phyloP scores from a whole-genome alignment of 2,329 filamentous ascomycete species.

The Ophiognomonia clavigignenti-juglandacearum region DNA sequence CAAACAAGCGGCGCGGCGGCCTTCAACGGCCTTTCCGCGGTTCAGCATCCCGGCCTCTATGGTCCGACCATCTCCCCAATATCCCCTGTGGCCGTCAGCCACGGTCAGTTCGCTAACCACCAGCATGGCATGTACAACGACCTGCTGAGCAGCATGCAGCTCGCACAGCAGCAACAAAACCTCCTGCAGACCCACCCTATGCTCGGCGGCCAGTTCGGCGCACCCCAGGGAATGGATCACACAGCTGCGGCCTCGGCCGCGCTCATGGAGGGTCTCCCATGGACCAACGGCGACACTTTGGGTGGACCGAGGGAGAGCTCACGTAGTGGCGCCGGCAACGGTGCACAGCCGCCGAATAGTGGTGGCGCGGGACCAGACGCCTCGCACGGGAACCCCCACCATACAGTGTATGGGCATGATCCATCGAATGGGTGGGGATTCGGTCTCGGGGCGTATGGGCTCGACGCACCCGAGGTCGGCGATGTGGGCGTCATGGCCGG shows the following conservation, averaged over 20 bases:
- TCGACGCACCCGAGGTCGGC: conserved; percentile 66
- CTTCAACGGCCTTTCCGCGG: conserved; percentile 35
- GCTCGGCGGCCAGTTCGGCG: conserved; percentile 34
- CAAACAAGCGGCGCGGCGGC: conserved; percentile 35
- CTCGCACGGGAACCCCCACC: conserved; percentile 18
- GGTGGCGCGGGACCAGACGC: not conserved
- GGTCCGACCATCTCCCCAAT: conserved; percentile 45
- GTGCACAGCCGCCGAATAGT: not conserved
- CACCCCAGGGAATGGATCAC: conserved; percentile 41
- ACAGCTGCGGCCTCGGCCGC: conserved; percentile 25
- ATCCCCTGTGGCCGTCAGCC: conserved; percentile 41
- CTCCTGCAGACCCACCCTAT: conserved; percentile 52
- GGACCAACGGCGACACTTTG: conserved; percentile 36
- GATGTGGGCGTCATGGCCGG: conserved; percentile 39
- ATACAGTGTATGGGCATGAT: conserved; percentile 32
- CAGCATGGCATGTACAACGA: conserved; percentile 42
- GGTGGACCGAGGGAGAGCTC: conserved; percentile 23
- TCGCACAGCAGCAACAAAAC: conserved; percentile 51
- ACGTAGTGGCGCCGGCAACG: conserved; percentile 22
- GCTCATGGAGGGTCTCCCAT: conserved; percentile 36
- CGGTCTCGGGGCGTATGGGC: conserved; percentile 73
- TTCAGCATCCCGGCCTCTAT: conserved; percentile 37
- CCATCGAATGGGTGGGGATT: conserved; percentile 69
- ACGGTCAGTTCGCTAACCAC: conserved; percentile 29
- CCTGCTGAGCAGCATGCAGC: conserved; percentile 45